Base-by-base conservation (phyloP, 192 early-diverging fungal genomes). In the Coemansia sp. region DNA sequence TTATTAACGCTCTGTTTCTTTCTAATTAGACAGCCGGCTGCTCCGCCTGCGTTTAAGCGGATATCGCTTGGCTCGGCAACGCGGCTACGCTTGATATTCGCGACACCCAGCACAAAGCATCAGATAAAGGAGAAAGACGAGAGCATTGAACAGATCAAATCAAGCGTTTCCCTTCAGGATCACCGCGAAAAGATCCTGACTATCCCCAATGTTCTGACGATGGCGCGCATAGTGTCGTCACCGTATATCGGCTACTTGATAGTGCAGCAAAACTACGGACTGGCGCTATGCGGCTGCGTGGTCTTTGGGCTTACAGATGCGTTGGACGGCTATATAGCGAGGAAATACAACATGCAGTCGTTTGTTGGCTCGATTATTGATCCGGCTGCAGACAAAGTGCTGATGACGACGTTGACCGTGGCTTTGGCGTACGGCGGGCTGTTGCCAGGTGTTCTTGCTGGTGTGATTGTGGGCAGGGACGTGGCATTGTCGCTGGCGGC, bases 161-260 rank as follows among this genome's bases (percentile, higher is more conserved):
- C 45, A 2, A 32, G 20, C 4, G 39, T 7, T 39, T 7, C 62
- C 0, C 68, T 70, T 19, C 67, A 65, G 28, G 70, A 65, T 39
- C 93, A 98, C 70, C 89, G 92, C 60, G 93, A 58, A 47, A 58
- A 28, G 39, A 46, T 98, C 45, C 88, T 90, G 66, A 98, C 92
- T 2, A 72, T 97, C 22, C 94, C 96, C 3, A 98, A 98, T 69
- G 75, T 87, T 9, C 70, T 98, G 58, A 97, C 96, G 4, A 71
- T 92, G 63, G 74, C 87, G 7, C 86, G 96, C 18, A 81, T 98
- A 23, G 49, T 87, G 19, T 68, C 89, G 14, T 85, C 94, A 19
- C 96, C 96, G 6, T 84, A 90, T 34, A 91, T 98, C 60, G 96
- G 96, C 30, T 90, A 92, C 65, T 84, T 92, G 20, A 94, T 98